Base-by-base conservation (phyloP, 1,284 basidiomycete genomes). In the Ceratobasidium sp. region DNA sequence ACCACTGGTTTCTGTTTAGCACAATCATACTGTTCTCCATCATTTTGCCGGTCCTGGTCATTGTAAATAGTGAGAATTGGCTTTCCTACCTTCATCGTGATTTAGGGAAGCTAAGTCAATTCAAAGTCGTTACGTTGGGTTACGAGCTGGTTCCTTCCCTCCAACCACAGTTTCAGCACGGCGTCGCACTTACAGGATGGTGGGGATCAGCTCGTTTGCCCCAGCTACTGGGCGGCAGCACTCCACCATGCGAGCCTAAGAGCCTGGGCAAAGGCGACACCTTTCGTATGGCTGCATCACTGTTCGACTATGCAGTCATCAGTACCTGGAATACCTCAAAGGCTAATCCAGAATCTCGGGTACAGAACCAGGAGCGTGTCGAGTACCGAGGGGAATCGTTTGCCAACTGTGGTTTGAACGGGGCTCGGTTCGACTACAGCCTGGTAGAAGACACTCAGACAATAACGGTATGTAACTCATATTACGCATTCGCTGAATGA, bases 61-160 rank as follows among this genome's bases (percentile, higher is more conserved):
- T 69, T 26, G 52, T 69, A 21, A 69, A 69, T 23, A 4, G 64
- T 69, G 21, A 69, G 64, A n/a, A n/a, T n/a, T n/a, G n/a, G n/a
- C n/a, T n/a, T n/a, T n/a, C n/a, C n/a, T n/a, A 46, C 9, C 3
- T 55, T 38, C 1, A 5, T 8, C 21, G 11, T 18, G 35, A 4
- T 35, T 38, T 9, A 35, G 26, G 16, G 11, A 23, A 30, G 41
- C n/a, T 54, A 23, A 54, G 1, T 38, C 35, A 8, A 21, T 16
- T 30, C 1, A 28, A 18, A 69, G 66, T 69, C 14, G 66, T 18
- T 11, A 69, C 54, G 0, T n/a, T 59, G 26, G 67, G 67, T n/a
- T 70, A 18, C 23, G 67, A 70, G 43, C 26, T 70, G 28, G 67
- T 70, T 28, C 54, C 67, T n/a, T 47, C 67, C 9, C 44, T 70